phyloP scores from a whole-genome alignment of 148 eudicot species.

The Gaultheria prostrata region DNA sequence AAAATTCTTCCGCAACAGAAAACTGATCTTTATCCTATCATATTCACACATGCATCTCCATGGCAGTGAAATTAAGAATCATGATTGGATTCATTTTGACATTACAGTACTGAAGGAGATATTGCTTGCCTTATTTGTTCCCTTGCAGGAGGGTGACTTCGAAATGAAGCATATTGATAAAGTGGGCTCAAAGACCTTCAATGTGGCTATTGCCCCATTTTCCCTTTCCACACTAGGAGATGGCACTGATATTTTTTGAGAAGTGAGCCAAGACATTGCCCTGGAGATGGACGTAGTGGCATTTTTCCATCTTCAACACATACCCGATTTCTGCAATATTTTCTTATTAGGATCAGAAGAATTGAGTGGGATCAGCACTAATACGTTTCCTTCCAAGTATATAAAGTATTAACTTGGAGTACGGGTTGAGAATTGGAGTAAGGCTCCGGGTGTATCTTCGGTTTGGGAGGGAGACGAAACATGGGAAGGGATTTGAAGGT shows the following conservation, averaged over 20 bases:
- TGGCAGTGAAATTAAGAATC: background rate
- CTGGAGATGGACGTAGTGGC: slow-evolving; percentile 2
- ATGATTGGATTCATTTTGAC: background rate
- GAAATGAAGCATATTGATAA: slow-evolving; percentile 94
- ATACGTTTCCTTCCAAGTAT: slow-evolving; percentile 4
- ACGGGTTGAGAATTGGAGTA: background rate
- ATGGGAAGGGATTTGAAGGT: background rate
- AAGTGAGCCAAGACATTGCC: background rate
- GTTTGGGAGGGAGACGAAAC: background rate
- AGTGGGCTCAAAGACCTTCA: slow-evolving; percentile 70
- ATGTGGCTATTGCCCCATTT: slow-evolving; percentile 86
- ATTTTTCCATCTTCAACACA: background rate
- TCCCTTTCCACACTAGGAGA: slow-evolving; percentile 79
- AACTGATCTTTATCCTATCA: background rate
- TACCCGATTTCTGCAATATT: slow-evolving; percentile 5
- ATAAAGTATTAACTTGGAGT: background rate
- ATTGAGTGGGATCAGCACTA: background rate
- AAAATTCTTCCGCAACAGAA: background rate
- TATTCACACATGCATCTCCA: background rate
- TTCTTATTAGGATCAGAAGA: slow-evolving; percentile 9
- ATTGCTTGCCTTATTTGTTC: background rate
- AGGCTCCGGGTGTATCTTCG: background rate
- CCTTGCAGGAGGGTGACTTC: slow-evolving; percentile 81
- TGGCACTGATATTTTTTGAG: slow-evolving; percentile 53
- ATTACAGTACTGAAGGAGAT: background rate